These are phyloP conservation scores for Echria macrotheca DNA, from an alignment of 495 filamentous ascomycete genomes.

Conservation along the genomic window DNA sequence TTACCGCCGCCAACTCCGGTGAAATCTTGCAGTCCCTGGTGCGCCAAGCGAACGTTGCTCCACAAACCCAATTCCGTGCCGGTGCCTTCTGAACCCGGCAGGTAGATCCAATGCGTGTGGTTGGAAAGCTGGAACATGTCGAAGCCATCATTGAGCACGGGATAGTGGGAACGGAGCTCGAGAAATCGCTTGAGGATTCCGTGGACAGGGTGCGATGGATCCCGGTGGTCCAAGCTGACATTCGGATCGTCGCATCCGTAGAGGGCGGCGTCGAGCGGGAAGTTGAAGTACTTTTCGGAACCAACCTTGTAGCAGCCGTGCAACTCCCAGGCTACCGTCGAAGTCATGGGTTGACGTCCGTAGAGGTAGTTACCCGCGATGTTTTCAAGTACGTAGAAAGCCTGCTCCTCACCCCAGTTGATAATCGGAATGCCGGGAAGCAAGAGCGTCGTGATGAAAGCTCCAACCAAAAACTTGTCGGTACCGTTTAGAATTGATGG, in stretches of 20 bases:
- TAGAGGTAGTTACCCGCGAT: conserved; percentile 65
- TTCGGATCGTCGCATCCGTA: conserved; percentile 68
- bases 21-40: conserved; percentile 52
- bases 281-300: conserved; percentile 37
- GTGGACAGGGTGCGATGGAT: conserved; percentile 31
- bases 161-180: conserved; percentile 55
- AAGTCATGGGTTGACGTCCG: conserved; percentile 61
- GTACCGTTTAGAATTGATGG: conserved; percentile 58
- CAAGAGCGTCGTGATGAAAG: conserved; percentile 59
- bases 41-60: conserved; percentile 24
- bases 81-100: conserved; percentile 52
- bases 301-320: conserved; percentile 69
- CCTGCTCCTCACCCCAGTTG: conserved; percentile 67
- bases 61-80: conserved; percentile 62
- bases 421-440: conserved; percentile 63
- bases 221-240: conserved; percentile 56
- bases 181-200: conserved; percentile 63
- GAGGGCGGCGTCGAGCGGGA: conserved; percentile 38
- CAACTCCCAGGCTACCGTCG: conserved; percentile 58
- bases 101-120: conserved; percentile 48
- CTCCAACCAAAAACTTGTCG: conserved; percentile 53
- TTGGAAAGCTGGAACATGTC: conserved; percentile 55
- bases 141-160: conserved; percentile 60
- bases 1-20: conserved; percentile 62
- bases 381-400: conserved; percentile 61